A percentile compares a stretch with the other conserved stretches of the same genome.
These are phyloP conservation scores for Sarocladium oryzae DNA, from an alignment of 2,329 filamentous ascomycete genomes.

Conservation along the genomic window DNA sequence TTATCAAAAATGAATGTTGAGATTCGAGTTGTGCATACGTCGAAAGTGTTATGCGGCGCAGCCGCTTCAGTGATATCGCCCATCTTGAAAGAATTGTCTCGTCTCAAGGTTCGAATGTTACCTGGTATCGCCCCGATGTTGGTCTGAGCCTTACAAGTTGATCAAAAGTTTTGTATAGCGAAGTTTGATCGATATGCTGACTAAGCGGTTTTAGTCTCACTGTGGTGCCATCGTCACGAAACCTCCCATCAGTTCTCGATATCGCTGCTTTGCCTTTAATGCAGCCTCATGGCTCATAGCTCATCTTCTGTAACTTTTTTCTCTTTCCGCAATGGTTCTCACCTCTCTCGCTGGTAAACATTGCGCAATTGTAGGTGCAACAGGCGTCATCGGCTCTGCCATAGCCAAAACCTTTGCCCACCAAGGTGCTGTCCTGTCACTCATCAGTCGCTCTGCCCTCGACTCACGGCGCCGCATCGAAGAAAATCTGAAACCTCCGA, in stretches of 20 bases:
- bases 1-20: neutral
- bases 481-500: slow-evolving; percentile 21
- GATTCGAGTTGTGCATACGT: no score
- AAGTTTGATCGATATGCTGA: no score
- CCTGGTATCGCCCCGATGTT: no score
- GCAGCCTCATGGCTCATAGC: no score
- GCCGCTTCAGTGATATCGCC: neutral
- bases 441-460: slow-evolving; percentile 51
- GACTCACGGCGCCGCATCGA: slow-evolving; percentile 37
- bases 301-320: no score
- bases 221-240: no score
- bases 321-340: slow-evolving; percentile 17
- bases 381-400: slow-evolving; percentile 62
- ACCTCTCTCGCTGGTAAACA: slow-evolving; percentile 38
- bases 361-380: slow-evolving; percentile 62
- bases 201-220: no score
- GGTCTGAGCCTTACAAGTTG: no score
- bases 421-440: slow-evolving; percentile 52
- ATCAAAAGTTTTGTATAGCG: no score
- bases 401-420: slow-evolving; percentile 61
- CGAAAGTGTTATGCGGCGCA: neutral
- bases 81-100: no score
- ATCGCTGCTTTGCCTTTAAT: no score
- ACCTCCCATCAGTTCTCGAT: no score
- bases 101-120: neutral